These are phyloP conservation scores for Corynespora cassiicola DNA, from an alignment of 2,329 filamentous ascomycete genomes.

Conservation along the genomic window DNA sequence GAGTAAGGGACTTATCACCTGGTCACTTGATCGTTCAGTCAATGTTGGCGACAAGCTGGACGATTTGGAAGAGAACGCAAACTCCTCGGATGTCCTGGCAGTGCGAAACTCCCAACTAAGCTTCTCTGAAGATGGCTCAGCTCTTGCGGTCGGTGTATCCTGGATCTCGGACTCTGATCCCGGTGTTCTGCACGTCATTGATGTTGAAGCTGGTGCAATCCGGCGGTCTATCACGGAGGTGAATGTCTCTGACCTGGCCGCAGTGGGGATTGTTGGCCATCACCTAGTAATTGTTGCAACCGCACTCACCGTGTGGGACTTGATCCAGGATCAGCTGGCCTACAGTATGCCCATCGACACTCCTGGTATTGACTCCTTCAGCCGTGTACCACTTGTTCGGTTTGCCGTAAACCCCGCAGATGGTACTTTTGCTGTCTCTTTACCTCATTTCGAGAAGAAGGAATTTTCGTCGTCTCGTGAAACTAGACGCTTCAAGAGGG, in stretches of 20 bases:
- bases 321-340: constrained; percentile 77
- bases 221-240: constrained; percentile 72
- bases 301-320: constrained; percentile 79
- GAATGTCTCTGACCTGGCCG: constrained; percentile 69
- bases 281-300: constrained; percentile 78
- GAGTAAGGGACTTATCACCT: constrained; percentile 70
- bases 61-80: constrained; percentile 25
- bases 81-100: constrained; percentile 33
- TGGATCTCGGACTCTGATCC: constrained; percentile 51
- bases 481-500: constrained; percentile 39
- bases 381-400: constrained; percentile 56
- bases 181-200: constrained; percentile 76
- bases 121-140: constrained; percentile 65
- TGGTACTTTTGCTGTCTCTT: constrained; percentile 51
- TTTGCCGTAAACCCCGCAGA: constrained; percentile 72
- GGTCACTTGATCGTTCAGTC: constrained; percentile 71
- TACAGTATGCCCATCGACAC: constrained; percentile 66
- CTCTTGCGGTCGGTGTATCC: constrained; percentile 41
- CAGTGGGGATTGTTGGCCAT: constrained; percentile 74
- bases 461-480: constrained; percentile 32
- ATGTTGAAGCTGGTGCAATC: constrained; percentile 72
- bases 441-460: constrained; percentile 44
- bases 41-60: constrained; percentile 50
- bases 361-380: constrained; percentile 36
- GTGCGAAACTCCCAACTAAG: constrained; percentile 68